These are phyloP conservation scores for Pilasporangium apinafurcum DNA, from an alignment of 352 stramenopile species.

Conservation along the genomic window DNA sequence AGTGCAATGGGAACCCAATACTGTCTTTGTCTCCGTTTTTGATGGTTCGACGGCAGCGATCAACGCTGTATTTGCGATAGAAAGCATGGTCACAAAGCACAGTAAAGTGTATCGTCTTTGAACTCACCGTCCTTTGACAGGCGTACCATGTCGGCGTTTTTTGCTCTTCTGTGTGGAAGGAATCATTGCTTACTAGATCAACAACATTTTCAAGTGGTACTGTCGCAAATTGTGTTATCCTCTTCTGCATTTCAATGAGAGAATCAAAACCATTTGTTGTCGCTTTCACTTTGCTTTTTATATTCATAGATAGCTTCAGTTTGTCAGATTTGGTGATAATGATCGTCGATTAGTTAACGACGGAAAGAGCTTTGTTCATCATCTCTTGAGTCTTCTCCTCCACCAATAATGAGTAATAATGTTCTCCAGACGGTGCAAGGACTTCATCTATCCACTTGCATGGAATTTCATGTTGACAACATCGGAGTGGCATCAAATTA, in stretches of 20 bases:
- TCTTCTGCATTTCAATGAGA: background rate
- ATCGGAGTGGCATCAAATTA: conserved; percentile 19
- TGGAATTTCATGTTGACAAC: conserved; percentile 25
- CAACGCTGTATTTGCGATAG: conserved; percentile 26
- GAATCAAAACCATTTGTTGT: background rate
- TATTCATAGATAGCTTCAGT: background rate
- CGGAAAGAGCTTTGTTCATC: background rate
- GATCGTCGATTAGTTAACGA: background rate
- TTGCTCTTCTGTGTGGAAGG: too few species aligned
- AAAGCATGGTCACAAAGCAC: conserved; percentile 15
- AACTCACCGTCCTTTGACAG: conserved; percentile 2
- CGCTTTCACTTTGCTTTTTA: background rate
- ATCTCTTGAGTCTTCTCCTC: background rate
- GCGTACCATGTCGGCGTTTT: conserved; percentile 1
- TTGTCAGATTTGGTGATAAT: too few species aligned
- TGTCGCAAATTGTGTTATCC: background rate
- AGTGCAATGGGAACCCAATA: conserved; percentile 21
- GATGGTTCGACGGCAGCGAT: conserved; percentile 13
- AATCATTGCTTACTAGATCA: conserved; percentile 4
- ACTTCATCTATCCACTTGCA: conserved; percentile 17
- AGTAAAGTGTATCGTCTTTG: conserved; percentile 3
- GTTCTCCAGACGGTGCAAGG: conserved; percentile 23
- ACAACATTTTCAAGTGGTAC: too few species aligned
- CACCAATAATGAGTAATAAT: conserved; percentile 35
- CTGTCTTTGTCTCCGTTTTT: conserved; percentile 17